phyloP scores from a whole-genome alignment of 257 asterid species.

The Lycium ferocissimum region DNA sequence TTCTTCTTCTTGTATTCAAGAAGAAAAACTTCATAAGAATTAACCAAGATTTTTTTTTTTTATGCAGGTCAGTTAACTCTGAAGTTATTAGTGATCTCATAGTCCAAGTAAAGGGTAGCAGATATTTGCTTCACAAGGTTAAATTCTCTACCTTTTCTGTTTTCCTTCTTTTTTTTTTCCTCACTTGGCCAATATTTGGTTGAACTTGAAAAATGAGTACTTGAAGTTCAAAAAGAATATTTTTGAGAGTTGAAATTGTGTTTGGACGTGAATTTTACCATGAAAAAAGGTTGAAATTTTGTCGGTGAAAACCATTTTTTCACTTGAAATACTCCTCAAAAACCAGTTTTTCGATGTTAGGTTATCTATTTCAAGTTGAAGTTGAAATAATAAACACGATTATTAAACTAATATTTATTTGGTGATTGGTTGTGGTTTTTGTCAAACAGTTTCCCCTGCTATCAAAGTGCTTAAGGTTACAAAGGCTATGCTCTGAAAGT shows the following conservation, averaged over 20 bases:
- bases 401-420: background rate
- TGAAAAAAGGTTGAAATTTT: background rate
- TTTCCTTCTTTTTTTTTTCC: background rate
- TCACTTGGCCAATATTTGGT: background rate
- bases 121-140: constrained; percentile 79
- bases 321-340: background rate
- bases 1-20: background rate
- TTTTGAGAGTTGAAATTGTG: background rate
- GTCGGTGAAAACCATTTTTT: background rate
- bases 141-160: constrained; percentile 18
- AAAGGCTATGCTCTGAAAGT: constrained; percentile 62
- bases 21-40: background rate
- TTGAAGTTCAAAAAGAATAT: background rate
- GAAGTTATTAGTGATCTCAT: constrained; percentile 78
- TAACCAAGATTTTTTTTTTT: background rate
- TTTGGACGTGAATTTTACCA: background rate
- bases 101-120: constrained; percentile 66
- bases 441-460: constrained; percentile 81
- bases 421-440: background rate
- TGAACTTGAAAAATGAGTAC: background rate
- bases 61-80: constrained; percentile 69
- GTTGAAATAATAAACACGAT: background rate
- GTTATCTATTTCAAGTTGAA: background rate
- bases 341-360: background rate
- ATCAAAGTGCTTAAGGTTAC: constrained; percentile 75